Evolutionary conservation across 805 yeast genomes (phyloP), one percentile per base, ranked within the genome.

Genomic region (Cyberlindnera subsufficiens): DNA sequence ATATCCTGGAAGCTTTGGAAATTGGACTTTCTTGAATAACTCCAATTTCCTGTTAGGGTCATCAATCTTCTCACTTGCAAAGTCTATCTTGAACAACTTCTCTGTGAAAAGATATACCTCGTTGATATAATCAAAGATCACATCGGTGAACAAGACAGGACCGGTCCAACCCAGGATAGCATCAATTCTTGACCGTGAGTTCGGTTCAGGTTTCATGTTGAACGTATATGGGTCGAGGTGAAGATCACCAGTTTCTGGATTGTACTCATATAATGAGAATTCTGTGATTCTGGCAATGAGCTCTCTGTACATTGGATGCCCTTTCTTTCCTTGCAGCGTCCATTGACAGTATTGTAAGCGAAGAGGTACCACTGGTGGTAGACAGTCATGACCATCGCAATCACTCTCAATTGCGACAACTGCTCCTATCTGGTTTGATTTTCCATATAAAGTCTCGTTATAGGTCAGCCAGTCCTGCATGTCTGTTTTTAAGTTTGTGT

Each of bases 301-400:
- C 51, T 77, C 79, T 45, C 79, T 65, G 46, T 75, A 65, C 17
- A 78, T 62, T 13, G 83, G 83, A 54, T 78, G 84, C 27, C 80
- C 78, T 5, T 77, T 75, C 55, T 77, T 78, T 27, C 79, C 71
- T 56, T 77, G 80, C 37, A 78, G 61, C 14, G 80, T 70, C 69
- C 80, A 78, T 53, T 78, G 82, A 39, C 81, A 79, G 54, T 75
- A 75, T 55, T 78, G 82, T 38, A 78, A 61, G n/a, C n/a, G n/a
- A n/a, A n/a, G n/a, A n/a, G n/a, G n/a, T n/a, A n/a, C n/a, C n/a
- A n/a, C n/a, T n/a, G n/a, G n/a, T n/a, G n/a, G n/a, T n/a, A n/a
- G n/a, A n/a, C n/a, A n/a, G n/a, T n/a, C n/a, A n/a, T n/a, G 53
- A 82, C 68, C 69, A 42, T 68, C 71, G 36, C 74, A 61, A 52